phyloP scores from a whole-genome alignment of 1,284 basidiomycete genomes.

The Sphaerobolus stellatus region DNA sequence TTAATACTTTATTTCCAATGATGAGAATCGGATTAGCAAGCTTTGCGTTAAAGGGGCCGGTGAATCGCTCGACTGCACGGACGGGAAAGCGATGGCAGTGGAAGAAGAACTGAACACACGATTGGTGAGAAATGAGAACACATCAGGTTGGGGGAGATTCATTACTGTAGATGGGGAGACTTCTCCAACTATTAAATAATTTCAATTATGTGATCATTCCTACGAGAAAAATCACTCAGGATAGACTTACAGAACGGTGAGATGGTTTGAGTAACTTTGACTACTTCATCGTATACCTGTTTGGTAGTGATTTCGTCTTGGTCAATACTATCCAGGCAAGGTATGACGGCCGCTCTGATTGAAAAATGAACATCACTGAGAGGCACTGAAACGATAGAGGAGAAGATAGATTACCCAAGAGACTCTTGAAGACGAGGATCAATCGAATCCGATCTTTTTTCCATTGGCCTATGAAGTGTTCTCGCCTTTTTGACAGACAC shows the following conservation, averaged over 20 bases:
- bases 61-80: conserved; percentile 32
- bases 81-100: conserved; percentile 6
- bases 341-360: no score
- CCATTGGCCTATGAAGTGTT: no score
- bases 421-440: no score
- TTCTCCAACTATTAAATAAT: background rate
- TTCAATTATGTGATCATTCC: background rate
- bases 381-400: no score
- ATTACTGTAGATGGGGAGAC: background rate
- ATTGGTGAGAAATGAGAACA: background rate
- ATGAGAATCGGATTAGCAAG: conserved; percentile 28
- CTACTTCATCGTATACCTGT: background rate
- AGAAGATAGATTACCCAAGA: no score
- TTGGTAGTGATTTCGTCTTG: conserved; percentile 5
- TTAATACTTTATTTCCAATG: conserved; percentile 16
- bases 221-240: conserved; percentile 7
- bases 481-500: no score
- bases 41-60: conserved; percentile 30
- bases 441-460: no score
- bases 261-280: conserved; percentile 2
- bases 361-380: no score
- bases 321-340: conserved; percentile 9
- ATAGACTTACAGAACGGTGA: background rate
- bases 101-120: background rate
- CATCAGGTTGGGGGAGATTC: background rate